Percentiles rank a stretch among this genome's conserved stretches.
These are phyloP conservation scores for Cladosporium sp. DNA, from an alignment of 2,329 filamentous ascomycete species.

Conservation along the genomic window DNA sequence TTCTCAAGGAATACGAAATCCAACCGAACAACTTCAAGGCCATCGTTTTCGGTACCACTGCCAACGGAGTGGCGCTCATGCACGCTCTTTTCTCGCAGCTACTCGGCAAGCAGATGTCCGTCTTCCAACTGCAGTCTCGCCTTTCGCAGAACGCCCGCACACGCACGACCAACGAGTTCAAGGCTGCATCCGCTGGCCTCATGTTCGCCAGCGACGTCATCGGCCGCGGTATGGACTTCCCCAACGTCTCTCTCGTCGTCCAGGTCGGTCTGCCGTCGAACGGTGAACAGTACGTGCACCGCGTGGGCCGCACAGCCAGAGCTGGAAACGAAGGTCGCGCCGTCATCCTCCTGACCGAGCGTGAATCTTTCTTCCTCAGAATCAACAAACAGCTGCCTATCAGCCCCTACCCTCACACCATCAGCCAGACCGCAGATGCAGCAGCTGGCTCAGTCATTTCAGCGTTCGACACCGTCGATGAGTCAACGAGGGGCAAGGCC, in stretches of 20 bases:
- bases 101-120: constrained; percentile 34
- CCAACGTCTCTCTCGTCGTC: constrained; percentile 91
- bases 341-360: constrained; percentile 49
- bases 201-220: constrained; percentile 66
- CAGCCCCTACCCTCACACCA: constrained; percentile 43
- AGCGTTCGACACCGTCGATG: constrained; percentile 35
- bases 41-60: constrained; percentile 46
- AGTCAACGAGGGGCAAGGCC: constrained; percentile 39
- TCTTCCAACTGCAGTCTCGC: constrained; percentile 42
- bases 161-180: constrained; percentile 42
- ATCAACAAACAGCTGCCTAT: constrained; percentile 49
- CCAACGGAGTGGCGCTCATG: constrained; percentile 43
- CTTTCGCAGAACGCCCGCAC: constrained; percentile 41
- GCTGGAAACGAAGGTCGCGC: constrained; percentile 68
- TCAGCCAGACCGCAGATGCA: constrained; percentile 31
- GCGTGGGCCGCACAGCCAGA: constrained; percentile 87
- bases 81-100: constrained; percentile 34
- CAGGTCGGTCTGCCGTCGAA: constrained; percentile 60
- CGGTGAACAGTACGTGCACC: constrained; percentile 72
- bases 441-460: constrained; percentile 22
- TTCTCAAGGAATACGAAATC: constrained; percentile 40
- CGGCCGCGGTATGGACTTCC: constrained; percentile 92
- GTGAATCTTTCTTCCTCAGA: constrained; percentile 50
- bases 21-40: constrained; percentile 40
- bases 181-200: constrained; percentile 43